phyloP scores from a whole-genome alignment of 139 green algal genomes.

The Coelastrella sp. region DNA sequence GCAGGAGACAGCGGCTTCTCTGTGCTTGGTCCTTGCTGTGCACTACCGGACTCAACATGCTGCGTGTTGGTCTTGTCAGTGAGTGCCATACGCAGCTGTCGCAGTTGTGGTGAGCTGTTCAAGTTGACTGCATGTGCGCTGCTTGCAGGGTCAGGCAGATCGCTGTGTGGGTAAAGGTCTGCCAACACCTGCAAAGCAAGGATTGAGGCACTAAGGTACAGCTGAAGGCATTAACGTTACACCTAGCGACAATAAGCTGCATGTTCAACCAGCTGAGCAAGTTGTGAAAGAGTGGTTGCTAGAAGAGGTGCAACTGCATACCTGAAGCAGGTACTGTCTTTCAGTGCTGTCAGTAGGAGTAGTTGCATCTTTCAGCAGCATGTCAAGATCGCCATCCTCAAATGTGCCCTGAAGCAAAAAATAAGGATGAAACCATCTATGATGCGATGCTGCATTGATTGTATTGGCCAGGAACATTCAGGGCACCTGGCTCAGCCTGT shows the following conservation, averaged over 20 bases:
- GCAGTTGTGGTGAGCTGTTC: background rate
- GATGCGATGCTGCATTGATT: too few species aligned
- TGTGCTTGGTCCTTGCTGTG: background rate
- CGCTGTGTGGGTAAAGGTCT: background rate
- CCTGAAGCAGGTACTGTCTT: slow-evolving; percentile 7
- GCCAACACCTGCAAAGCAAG: background rate
- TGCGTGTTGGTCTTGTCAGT: slow-evolving; percentile 18
- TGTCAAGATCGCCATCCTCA: background rate
- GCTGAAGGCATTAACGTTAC: too few species aligned
- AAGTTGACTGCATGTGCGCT: background rate
- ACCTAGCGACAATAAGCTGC: too few species aligned
- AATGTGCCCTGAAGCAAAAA: background rate
- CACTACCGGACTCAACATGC: background rate
- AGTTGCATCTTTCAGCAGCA: slow-evolving; percentile 20
- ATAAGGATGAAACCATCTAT: background rate
- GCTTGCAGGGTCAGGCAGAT: background rate
- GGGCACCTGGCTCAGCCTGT: slow-evolving; percentile 5
- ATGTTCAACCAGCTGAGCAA: too few species aligned
- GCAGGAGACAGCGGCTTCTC: background rate
- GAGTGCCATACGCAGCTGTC: background rate
- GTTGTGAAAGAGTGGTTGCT: too few species aligned
- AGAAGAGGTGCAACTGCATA: background rate
- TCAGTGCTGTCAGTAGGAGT: background rate
- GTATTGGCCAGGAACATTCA: background rate
- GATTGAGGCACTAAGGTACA: background rate